Evolutionary conservation across 75 land plant species (phyloP), one percentile per base, ranked within the genome.

Genomic region (Pinus tabuliformis): DNA sequence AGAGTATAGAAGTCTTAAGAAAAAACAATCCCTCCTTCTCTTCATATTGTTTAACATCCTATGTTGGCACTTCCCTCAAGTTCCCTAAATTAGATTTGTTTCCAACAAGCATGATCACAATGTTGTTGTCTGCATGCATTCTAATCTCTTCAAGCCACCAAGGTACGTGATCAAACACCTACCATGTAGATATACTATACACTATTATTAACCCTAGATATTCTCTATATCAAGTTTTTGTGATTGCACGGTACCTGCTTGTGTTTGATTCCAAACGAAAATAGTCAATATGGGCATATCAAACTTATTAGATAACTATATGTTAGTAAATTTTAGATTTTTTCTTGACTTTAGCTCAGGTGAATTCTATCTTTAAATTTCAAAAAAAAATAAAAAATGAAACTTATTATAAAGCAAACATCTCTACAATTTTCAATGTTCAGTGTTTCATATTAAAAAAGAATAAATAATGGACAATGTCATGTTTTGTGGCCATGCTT

Each of bases 131-230:
- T 15, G 78, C 57, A 20, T 83, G 84, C 59, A 83, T 86, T 74
- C 72, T 83, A 37, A 83, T 57, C 80, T 83, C 85, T 20, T 83
- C 77, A n/a, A 83, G 73, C 79, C 85, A 83, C 22, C 79, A 71
- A 63, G 83, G 86, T 3, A 83, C 74, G 36, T 83, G 83, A 56
- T 68, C 74, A 58, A 83, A 83, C 3, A 79, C 70, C 1, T 58
- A 86, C 52, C 76, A 86, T 76, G 70, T 61, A 18, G 80, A 82
- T 52, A 83, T 82, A 72, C 82, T 85, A 24, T 83, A 83, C 42
- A 83, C 85, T 8, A 83, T 57, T 49, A 83, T 56, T 5, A 85
- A 85, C 70, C 85, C 85, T 36, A 82, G 86, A 42, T 79, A 75
- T 75, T 85, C 85, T 8, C 85, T 58, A 59, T 83, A 83, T 59